Conservation (phyloP, 2,329 filamentous ascomycete species). For the Fusarium bulbicola region DNA sequence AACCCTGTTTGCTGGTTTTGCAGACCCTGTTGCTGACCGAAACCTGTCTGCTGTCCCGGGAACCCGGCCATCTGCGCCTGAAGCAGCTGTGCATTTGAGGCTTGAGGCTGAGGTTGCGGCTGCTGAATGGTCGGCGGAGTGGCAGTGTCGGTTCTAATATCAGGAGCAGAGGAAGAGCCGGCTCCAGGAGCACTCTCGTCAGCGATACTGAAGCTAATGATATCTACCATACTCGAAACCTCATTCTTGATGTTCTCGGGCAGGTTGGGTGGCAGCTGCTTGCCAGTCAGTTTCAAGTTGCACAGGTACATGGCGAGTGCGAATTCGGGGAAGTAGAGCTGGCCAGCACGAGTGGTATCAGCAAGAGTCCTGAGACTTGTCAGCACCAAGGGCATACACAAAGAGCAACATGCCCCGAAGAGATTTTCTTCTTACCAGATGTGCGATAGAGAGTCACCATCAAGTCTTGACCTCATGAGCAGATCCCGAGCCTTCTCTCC, state of each 20-base stretch:
- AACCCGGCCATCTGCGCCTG: conserved; percentile 76
- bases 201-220: conserved; percentile 92
- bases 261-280: conserved; percentile 76
- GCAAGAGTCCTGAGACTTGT: conserved; percentile 75
- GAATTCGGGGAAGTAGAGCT: conserved; percentile 97
- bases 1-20: conserved; percentile 78
- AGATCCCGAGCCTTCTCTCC: conserved; percentile 93
- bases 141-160: conserved; percentile 66
- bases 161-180: conserved; percentile 66
- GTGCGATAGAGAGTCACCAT: conserved; percentile 87
- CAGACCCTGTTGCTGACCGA: conserved; percentile 66
- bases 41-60: conserved; percentile 66
- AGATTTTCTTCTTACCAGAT: conserved; percentile 76
- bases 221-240: conserved; percentile 99
- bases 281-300: conserved; percentile 90
- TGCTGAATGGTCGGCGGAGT: conserved; percentile 69
- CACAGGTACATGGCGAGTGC: conserved; percentile 98
- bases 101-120: conserved; percentile 77
- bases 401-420: background rate
- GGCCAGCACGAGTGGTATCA: conserved; percentile 95
- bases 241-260: conserved; percentile 94
- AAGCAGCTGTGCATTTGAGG: conserved; percentile 74
- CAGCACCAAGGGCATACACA: conserved; percentile 6
- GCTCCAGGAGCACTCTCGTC: conserved; percentile 70
- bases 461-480: conserved; percentile 85